These are phyloP conservation scores for Candida fluviatilis DNA, from an alignment of 805 yeast species.

Conservation along the genomic window DNA sequence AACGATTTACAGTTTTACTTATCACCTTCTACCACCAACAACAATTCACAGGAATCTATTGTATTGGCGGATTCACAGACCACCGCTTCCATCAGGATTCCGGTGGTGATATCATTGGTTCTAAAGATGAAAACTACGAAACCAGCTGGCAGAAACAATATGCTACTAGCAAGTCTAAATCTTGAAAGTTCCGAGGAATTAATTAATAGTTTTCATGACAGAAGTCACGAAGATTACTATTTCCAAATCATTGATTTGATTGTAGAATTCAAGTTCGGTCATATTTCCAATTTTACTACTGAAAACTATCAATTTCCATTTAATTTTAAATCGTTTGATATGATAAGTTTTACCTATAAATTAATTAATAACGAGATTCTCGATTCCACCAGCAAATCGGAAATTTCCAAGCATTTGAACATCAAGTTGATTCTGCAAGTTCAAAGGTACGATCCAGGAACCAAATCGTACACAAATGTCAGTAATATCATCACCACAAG, in stretches of 20 bases:
- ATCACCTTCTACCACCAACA: neutral
- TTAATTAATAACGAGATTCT: constrained; percentile 25
- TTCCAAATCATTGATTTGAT: constrained; percentile 20
- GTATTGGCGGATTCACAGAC: too few relatives aligned
- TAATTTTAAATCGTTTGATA: constrained; percentile 22
- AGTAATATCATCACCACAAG: constrained; percentile 29
- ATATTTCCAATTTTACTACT: constrained; percentile 17
- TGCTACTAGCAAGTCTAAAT: constrained; percentile 45
- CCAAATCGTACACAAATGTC: constrained; percentile 10
- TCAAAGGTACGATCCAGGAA: constrained; percentile 10
- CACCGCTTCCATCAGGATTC: constrained; percentile 13
- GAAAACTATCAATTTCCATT: constrained; percentile 22
- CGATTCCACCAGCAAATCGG: constrained; percentile 11
- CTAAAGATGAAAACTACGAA: constrained; percentile 44
- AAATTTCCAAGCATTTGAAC: constrained; percentile 21
- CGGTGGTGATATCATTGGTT: constrained; percentile 37
- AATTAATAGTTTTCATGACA: constrained; percentile 9
- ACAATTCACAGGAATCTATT: neutral
- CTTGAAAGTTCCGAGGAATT: constrained; percentile 44
- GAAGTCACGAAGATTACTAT: constrained; percentile 12
- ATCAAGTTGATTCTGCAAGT: constrained; percentile 25
- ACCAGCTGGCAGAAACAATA: constrained; percentile 44
- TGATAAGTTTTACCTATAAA: constrained; percentile 33
- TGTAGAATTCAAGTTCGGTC: constrained; percentile 26
- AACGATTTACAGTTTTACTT: neutral